Evolutionary conservation across 331 rosid genomes (phyloP), one percentile per base, ranked within the genome.

Genomic region (Saraca asoca): DNA sequence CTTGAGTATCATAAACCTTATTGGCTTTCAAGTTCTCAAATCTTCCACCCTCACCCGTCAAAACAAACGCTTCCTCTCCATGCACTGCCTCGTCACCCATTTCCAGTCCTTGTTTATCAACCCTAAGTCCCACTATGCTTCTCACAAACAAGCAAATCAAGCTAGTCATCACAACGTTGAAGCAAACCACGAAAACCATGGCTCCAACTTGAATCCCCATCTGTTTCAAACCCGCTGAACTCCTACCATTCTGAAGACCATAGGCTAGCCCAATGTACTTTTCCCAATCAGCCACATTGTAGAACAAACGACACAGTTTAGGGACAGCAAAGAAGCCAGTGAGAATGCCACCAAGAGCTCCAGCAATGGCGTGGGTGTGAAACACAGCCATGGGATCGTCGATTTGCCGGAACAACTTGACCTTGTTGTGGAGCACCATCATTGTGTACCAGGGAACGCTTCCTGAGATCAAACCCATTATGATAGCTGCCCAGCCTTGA

Each of bases 351-450:
- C 89, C 89, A 3, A 81, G 78, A 55, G 61, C 53, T 0, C 86
- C 84, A 2, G 84, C 82, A 0, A 84, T 2, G 60, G 86, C 86
- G 50, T 84, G 86, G 19, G 86, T 84, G 77, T 84, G 86, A 64
- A 81, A 63, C 6, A 84, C 55, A 5, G 77, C 77, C 84, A 84
- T 73, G 34, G 82, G 80, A 10, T 81, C 85, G 37, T 84, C 86
- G 0, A 79, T 62, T 43, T 58, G 43, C 14, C 37, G 62, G 35
- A 84, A 18, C 16, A 76, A 35, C 7, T 52, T 29, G 14, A 79
- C 20, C 62, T 79, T 78, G 17, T 76, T 20, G 16, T 81, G 86
- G 51, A 81, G 84, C n/a, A 78, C 9, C 77, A 58, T 81, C 86
- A 78, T 75, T 17, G 86, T 84, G 82, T 75, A 84, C 86, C 84